A percentile compares a stretch with the other conserved stretches of the same genome.
phyloP scores from a whole-genome alignment of 225 moss, liverwort and hornwort genomes.

The Asterella californica region DNA sequence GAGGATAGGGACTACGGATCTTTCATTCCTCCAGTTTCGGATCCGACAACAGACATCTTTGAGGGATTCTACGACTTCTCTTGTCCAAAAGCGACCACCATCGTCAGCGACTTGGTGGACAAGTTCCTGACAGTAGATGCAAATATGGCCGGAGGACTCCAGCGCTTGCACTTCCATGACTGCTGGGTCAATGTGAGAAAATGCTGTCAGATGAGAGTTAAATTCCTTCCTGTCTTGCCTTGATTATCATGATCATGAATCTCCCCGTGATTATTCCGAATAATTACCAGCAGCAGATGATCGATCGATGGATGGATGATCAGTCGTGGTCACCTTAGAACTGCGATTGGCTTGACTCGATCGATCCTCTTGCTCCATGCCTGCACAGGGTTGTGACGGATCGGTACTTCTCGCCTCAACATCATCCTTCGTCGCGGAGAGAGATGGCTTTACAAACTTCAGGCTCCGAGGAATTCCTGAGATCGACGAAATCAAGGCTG shows the following conservation, averaged over 20 bases:
- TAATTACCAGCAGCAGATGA: neutral
- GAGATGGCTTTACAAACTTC: conserved; percentile 50
- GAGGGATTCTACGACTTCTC: conserved; percentile 28
- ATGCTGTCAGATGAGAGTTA: neutral
- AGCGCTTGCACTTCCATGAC: conserved; percentile 74
- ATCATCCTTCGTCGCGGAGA: conserved; percentile 55
- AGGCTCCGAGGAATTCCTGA: conserved; percentile 44
- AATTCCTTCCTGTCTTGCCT: neutral
- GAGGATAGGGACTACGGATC: neutral
- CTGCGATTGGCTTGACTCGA: too few species aligned
- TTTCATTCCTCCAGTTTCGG: neutral
- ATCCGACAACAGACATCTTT: neutral
- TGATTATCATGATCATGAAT: neutral
- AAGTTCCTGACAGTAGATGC: conserved; percentile 25
- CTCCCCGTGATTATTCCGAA: too few species aligned
- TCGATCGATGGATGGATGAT: neutral
- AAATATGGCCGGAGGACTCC: conserved; percentile 49
- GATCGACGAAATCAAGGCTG: conserved; percentile 55
- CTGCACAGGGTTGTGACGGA: conserved; percentile 57
- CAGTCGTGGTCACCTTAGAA: too few species aligned
- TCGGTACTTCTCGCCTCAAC: conserved; percentile 73
- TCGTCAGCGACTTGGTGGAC: conserved; percentile 34
- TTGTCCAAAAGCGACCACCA: conserved; percentile 40
- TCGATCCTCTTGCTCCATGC: neutral
- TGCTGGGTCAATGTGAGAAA: conserved; percentile 50